Conservation (phyloP, 1,284 basidiomycete genomes). For the Irpex rosettiformis region DNA sequence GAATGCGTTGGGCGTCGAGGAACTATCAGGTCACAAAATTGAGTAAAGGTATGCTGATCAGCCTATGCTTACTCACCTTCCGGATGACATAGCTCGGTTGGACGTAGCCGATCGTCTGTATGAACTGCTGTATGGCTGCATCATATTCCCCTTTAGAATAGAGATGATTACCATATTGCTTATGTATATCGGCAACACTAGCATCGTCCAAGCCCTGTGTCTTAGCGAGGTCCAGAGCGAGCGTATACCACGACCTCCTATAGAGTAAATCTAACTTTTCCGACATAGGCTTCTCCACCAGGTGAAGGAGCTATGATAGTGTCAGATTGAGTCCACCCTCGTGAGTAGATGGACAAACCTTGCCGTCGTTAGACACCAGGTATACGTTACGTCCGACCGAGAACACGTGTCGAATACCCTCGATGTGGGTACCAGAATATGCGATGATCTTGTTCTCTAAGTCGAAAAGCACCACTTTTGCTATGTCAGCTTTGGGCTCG, state of each 20-base stretch:
- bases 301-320: conserved; percentile 52
- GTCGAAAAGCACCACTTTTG: conserved; percentile 89
- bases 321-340: neutral
- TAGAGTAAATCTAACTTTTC: conserved; percentile 83
- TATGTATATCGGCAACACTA: conserved; percentile 82
- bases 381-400: conserved; percentile 79
- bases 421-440: conserved; percentile 74
- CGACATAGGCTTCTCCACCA: conserved; percentile 78
- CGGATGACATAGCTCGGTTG: conserved; percentile 97
- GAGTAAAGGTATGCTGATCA: neutral
- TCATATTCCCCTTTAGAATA: conserved; percentile 93
- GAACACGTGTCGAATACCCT: conserved; percentile 78
- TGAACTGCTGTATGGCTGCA: conserved; percentile 88
- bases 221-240: conserved; percentile 77
- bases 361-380: conserved; percentile 73
- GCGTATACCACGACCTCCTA: conserved; percentile 66
- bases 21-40: conserved; percentile 52
- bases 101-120: conserved; percentile 85
- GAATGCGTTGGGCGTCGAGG: conserved; percentile 93
- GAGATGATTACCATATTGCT: conserved; percentile 89
- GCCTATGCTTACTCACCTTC: conserved; percentile 54
- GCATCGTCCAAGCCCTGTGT: conserved; percentile 70
- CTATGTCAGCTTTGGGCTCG: conserved; percentile 59
- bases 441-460: conserved; percentile 91
- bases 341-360: conserved; percentile 38